Evolutionary conservation across 768 basidiomycete genomes (phyloP).

Genomic region (Russula earlei): DNA sequence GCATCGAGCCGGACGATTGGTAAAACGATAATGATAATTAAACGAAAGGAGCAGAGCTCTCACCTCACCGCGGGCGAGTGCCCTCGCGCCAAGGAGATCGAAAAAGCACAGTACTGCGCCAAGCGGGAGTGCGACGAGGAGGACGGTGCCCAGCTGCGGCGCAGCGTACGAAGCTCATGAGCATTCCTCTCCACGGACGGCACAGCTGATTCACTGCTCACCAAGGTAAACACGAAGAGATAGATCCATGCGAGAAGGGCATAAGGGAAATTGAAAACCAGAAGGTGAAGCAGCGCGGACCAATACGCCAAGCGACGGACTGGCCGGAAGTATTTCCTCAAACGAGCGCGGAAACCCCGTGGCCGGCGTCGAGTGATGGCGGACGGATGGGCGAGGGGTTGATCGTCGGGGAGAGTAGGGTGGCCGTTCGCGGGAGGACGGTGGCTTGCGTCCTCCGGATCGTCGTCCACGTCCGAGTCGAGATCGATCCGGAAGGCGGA

Average conservation of each 20-base stretch:
- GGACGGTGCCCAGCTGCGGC: conserved; percentile 62
- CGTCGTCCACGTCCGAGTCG: conserved; percentile 30
- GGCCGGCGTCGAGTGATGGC: conserved; percentile 4
- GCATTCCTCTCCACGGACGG: neutral
- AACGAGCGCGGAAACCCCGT: conserved; percentile 25
- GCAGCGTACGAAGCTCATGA: neutral
- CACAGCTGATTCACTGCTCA: conserved; percentile 31
- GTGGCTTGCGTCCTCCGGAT: conserved; percentile 20
- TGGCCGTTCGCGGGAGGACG: neutral
- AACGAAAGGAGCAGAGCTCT: conserved; percentile 11
- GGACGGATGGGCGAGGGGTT: conserved; percentile 8
- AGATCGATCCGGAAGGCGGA: conserved; percentile 55
- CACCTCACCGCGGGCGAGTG: conserved; percentile 65
- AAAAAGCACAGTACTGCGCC: conserved; percentile 73
- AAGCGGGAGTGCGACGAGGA: conserved; percentile 69
- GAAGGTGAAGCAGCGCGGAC: conserved; percentile 54
- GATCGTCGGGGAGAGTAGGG: conserved; percentile 1
- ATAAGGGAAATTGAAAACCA: conserved; percentile 70
- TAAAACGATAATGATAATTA: neutral
- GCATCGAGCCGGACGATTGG: neutral
- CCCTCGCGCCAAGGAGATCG: conserved; percentile 62
- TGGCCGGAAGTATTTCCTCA: conserved; percentile 58
- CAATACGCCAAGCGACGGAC: conserved; percentile 50
- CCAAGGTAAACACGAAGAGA: conserved; percentile 72
- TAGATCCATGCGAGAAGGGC: conserved; percentile 72